Percentiles rank a stretch among this genome's conserved stretches.
These are phyloP conservation scores for Arabidopsis lyrata DNA, from an alignment of 441 rosid genomes.

Conservation along the genomic window DNA sequence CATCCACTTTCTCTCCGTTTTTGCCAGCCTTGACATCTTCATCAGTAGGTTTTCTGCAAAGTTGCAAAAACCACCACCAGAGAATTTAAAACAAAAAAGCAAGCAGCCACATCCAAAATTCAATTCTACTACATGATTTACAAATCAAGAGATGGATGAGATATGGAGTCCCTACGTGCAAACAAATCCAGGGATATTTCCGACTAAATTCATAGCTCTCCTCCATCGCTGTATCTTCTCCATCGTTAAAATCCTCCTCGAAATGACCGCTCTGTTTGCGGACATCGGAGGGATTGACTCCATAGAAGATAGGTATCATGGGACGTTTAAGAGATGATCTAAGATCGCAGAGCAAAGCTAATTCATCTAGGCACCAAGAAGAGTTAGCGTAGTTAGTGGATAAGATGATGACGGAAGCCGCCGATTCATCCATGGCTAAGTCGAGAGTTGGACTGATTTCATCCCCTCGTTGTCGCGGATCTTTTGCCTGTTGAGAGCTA, in stretches of 20 bases:
- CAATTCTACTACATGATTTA: slow-evolving; percentile 29
- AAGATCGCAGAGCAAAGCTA: slow-evolving; percentile 49
- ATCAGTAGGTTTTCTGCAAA: slow-evolving; percentile 1
- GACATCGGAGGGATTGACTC: slow-evolving; percentile 52
- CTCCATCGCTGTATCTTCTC: slow-evolving; percentile 50
- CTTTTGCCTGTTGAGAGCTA: slow-evolving; percentile 42
- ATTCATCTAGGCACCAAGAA: slow-evolving; percentile 56
- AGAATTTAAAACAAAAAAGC: not conserved
- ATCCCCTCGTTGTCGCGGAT: slow-evolving; percentile 52
- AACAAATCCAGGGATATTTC: slow-evolving; percentile 51
- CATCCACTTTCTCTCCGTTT: not conserved
- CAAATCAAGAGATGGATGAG: no score
- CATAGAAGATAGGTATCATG: slow-evolving; percentile 50
- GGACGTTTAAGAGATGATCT: slow-evolving; percentile 31
- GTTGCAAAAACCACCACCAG: not conserved
- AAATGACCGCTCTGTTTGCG: slow-evolving; percentile 48
- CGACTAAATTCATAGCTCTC: slow-evolving; percentile 53
- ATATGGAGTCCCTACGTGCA: not conserved
- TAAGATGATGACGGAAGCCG: no score
- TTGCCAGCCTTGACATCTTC: no score
- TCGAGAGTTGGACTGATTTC: slow-evolving; percentile 47
- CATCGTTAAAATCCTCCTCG: slow-evolving; percentile 36
- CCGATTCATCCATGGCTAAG: no score
- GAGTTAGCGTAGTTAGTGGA: slow-evolving; percentile 47
- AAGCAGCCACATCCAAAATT: not conserved